These are phyloP conservation scores for Boletus fagicola DNA, from an alignment of 768 basidiomycete genomes.

Conservation along the genomic window DNA sequence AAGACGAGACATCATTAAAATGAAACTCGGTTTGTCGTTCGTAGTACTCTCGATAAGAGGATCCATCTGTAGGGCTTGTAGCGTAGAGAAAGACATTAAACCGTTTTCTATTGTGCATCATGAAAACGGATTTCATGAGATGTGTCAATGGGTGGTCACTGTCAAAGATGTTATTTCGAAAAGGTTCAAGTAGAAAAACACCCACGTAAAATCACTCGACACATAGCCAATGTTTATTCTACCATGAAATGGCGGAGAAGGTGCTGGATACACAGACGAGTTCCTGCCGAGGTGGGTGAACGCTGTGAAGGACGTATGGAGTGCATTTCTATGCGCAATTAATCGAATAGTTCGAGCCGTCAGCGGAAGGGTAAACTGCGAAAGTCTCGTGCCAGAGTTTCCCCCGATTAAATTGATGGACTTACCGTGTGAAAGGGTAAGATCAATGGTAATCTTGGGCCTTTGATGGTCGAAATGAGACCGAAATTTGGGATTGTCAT, in stretches of 20 bases:
- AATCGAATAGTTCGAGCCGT: constrained; percentile 41
- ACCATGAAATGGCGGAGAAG: constrained; percentile 39
- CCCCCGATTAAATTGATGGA: neutral
- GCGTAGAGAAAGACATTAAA: constrained; percentile 49
- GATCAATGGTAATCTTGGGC: constrained; percentile 39
- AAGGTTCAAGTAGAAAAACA: neutral
- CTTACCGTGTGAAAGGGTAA: constrained; percentile 51
- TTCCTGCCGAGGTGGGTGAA: constrained; percentile 33
- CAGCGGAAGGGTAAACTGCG: constrained; percentile 47
- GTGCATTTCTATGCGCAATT: constrained; percentile 47
- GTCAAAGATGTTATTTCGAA: neutral
- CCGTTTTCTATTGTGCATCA: constrained; percentile 38
- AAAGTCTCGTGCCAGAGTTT: neutral
- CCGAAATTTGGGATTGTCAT: constrained; percentile 17
- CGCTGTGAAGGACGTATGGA: constrained; percentile 44
- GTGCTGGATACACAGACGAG: constrained; percentile 40
- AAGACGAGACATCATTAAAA: constrained; percentile 44
- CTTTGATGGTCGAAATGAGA: constrained; percentile 25
- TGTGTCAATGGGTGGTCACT: constrained; percentile 54
- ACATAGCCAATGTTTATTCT: constrained; percentile 49
- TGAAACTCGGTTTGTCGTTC: constrained; percentile 36
- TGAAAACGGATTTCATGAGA: constrained; percentile 51
- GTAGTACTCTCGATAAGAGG: constrained; percentile 43
- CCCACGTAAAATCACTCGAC: constrained; percentile 47
- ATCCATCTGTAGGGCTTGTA: constrained; percentile 46